Evolutionary conservation across 495 filamentous ascomycete species (phyloP), one percentile per base, ranked within the genome.

Genomic region (Podospora pseudopauciseta): DNA sequence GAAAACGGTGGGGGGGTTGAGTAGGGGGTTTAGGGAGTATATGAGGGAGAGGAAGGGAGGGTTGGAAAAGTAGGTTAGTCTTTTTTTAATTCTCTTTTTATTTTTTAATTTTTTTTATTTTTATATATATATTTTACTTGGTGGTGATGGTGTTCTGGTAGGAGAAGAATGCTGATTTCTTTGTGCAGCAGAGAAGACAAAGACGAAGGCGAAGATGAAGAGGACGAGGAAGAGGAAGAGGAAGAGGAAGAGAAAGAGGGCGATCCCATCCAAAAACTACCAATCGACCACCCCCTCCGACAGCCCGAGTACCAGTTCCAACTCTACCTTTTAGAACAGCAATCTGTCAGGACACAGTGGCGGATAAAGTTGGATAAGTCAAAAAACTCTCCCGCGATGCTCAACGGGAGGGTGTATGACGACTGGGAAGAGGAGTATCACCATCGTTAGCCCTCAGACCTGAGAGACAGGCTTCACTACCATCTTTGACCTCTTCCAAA

Each of bases 21-120:
- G 77, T 66, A 64, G 70, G 15, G 76, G 78, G n/a, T 82, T 82
- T 66, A 80, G 77, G 75, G 71, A 74, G 59, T 78, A 72, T 62
- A 49, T 78, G 64, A 65, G 60, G 2, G 39, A 63, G 30, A 15
- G 27, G 6, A 63, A 63, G 58, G 60, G 49, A n/a, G 28, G 26
- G 20, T 20, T 16, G n/a, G 63, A 65, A 6, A 4, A 26, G 54
- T 55, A 54, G 63, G 63, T 65, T 49, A 20, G 16, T 60, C 4
- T 60, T 15, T 5, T 26, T 60, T 23, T 23, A 1, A 0, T 20
- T 20, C 1, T 20, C 1, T 20, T 23, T 23, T 23, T 23, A 1
- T 32, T 60, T 26, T 60, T 20, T 60, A 1, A 0, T 0, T 60
- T 26, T 20, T 60, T 23, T 60, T 60, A 26, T 20, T 60, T 60